Conservation (phyloP, 345 rosid species). For the Pistacia vera region DNA sequence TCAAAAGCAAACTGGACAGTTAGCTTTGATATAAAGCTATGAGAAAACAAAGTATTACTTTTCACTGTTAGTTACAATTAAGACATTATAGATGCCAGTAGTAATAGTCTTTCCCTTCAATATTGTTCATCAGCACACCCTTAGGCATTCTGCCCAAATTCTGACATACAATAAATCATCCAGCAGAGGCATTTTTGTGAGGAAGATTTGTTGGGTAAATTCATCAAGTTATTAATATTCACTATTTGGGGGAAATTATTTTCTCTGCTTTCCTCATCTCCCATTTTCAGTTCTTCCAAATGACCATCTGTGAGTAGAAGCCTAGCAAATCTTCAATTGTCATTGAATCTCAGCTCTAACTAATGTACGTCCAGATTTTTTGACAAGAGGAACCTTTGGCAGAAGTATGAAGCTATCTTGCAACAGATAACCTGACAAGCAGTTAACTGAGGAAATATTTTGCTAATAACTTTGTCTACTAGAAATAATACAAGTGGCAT, state of each 20-base stretch:
- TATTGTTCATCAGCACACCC: neutral
- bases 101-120: neutral
- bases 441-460: neutral
- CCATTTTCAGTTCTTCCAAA: no score
- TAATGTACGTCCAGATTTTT: no score
- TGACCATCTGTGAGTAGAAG: no score
- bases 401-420: neutral
- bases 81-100: neutral
- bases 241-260: no score
- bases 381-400: neutral
- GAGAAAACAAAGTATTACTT: neutral
- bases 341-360: no score
- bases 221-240: no score
- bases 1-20: slow-evolving; percentile 25
- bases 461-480: neutral
- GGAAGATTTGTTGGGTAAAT: no score
- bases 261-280: no score
- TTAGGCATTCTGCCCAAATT: neutral
- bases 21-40: slow-evolving; percentile 6
- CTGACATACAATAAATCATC: neutral
- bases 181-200: no score
- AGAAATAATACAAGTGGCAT: neutral
- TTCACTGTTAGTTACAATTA: neutral
- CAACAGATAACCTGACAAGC: neutral
- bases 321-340: no score